Evolutionary conservation across 2,329 filamentous ascomycete species (phyloP), one percentile per base, ranked within the genome.

Genomic region (Arthrobotrys musiformis): DNA sequence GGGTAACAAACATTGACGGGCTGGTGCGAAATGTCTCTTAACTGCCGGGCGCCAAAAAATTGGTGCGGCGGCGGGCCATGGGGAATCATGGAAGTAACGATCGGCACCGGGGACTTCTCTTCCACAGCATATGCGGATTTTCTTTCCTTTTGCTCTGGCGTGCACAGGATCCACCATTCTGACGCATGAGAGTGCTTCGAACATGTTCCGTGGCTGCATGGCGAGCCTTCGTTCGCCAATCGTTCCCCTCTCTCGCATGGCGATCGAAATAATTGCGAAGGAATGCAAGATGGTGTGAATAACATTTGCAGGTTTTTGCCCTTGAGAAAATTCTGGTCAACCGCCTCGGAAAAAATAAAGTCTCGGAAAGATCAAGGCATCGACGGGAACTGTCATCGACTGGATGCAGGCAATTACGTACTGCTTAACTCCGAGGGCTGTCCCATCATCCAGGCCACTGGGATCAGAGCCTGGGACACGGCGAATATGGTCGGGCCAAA

Each of bases 151-250:
- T 77, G 66, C 44, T 77, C 64, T 70, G 58, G 73, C 48, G 63
- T 69, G 56, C 72, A 56, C 50, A 58, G 54, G 54, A 33, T 70
- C 72, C 72, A 76, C 72, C 54, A 76, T 69, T 60, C 72, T 76
- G 72, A 76, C 68, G 72, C 72, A 76, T 64, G 64, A 76, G 64
- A 76, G 72, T 76, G 72, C 72, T 76, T 76, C 72, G 72, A 76
- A 76, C 72, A 70, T 76, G 72, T 69, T 76, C 72, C 72, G 72
- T 76, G 72, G 72, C 72, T 76, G 72, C 72, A 76, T 76, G 64
- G 72, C 64, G 64, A 76, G 54, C 62, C 56, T 58, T 69, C 64
- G 72, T 69, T 76, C 72, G 72, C 72, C 72, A 76, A 76, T 76
- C 72, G 72, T 70, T 69, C 72, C 72, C 63, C 48, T 63, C 72